Evolutionary conservation across 148 eudicot species (phyloP).

Genomic region (Chenopodium quinoa): DNA sequence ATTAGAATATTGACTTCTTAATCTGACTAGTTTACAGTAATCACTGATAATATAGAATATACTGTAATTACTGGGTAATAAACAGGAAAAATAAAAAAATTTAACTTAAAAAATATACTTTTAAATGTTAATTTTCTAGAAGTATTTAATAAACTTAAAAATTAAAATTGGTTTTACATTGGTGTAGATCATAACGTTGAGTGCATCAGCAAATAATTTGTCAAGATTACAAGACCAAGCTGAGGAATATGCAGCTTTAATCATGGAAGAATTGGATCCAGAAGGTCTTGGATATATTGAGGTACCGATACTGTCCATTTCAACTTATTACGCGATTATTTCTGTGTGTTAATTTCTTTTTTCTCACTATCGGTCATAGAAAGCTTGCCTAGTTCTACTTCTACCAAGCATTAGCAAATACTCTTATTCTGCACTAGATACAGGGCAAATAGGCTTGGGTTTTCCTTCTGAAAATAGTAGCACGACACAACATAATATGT

Average conservation of each 20-base stretch:
- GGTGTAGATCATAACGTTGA: constrained; percentile 79
- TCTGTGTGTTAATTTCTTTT: neutral
- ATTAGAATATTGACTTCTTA: neutral
- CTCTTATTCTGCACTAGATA: no score
- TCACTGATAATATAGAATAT: neutral
- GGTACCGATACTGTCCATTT: constrained; percentile 39
- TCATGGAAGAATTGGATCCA: constrained; percentile 96
- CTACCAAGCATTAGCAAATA: no score
- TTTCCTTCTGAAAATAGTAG: no score
- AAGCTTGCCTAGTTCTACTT: no score
- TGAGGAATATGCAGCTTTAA: constrained; percentile 92
- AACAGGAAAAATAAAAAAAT: neutral
- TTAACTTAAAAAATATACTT: neutral
- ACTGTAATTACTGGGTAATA: no score
- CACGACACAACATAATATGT: no score
- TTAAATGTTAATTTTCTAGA: neutral
- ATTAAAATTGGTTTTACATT: neutral
- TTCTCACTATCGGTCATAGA: neutral
- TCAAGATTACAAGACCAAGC: constrained; percentile 85
- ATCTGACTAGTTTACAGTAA: neutral
- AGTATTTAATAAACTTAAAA: neutral
- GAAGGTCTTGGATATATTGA: constrained; percentile 96
- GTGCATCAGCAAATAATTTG: constrained; percentile 91
- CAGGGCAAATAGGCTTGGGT: no score
- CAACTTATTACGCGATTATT: constrained; percentile 10